Evolutionary conservation across 2,329 filamentous ascomycete genomes (phyloP).

Genomic region (Raffaelea arxii): DNA sequence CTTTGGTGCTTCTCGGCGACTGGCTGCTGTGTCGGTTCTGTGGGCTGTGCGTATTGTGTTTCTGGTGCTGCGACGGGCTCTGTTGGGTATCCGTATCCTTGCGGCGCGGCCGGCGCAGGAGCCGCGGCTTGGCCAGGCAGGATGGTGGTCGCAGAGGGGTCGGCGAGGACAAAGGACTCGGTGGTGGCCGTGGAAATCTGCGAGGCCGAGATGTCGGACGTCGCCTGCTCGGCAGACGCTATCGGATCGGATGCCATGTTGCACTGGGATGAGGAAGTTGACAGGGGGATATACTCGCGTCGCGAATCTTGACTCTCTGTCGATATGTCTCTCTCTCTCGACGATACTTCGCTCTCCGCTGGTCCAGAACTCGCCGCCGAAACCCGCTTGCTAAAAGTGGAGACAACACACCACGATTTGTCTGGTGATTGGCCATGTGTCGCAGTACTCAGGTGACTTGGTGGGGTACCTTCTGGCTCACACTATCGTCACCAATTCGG

Average conservation of each 20-base stretch:
- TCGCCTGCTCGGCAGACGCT: not conserved
- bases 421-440: not conserved
- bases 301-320: not conserved
- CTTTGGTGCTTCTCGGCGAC: not conserved
- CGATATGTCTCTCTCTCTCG: not conserved
- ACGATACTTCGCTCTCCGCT: not conserved
- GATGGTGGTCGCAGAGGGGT: constrained; percentile 27
- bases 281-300: no score
- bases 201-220: constrained; percentile 1
- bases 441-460: no score
- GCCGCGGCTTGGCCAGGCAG: not conserved
- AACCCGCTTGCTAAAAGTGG: constrained; percentile 3
- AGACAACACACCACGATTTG: no score
- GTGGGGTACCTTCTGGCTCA: no score
- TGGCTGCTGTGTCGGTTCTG: not conserved
- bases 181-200: constrained; percentile 19
- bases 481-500: no score
- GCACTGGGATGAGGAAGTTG: not conserved
- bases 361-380: no score
- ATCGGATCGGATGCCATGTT: constrained; percentile 7
- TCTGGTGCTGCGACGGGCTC: not conserved
- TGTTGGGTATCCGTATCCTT: not conserved
- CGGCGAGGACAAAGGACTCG: constrained; percentile 43
- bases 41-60: no score
- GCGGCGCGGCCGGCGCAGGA: not conserved